Base-by-base conservation (phyloP, 2,329 filamentous ascomycete species). In the Talaromyces rugulosus region DNA sequence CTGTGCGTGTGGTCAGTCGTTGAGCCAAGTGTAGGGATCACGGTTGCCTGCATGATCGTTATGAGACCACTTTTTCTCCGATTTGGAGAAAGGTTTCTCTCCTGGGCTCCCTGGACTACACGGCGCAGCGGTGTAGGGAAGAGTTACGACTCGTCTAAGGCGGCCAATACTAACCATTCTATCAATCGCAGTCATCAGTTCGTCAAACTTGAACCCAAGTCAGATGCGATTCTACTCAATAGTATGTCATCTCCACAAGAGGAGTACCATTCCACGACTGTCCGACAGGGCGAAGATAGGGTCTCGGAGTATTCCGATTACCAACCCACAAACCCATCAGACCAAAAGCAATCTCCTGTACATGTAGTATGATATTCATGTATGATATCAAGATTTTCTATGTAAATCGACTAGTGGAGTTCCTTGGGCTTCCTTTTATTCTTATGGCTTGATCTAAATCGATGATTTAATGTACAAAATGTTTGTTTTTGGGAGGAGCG, bases 11-110 rank as follows among this genome's bases (percentile, higher is more conserved):
- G 56, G 56, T 58, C 56, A 12, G 44, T 58, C 3, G 56, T 58
- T 18, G 56, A 58, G 16, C 56, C 56, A 6, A 28, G 36, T 27
- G 28, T 58, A n/a, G 56, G 56, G n/a, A 47, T 58, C 34, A 58
- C 28, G 4, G 56, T 58, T 12, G 56, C 56, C n/a, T 58, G 56
- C n/a, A 58, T 58, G 56, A 40, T 58, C 14, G 56, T 58, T 28
- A 58, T 58, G 56, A 12, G 56, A 40, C 56, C 56, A 11, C 34
- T 58, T 30, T 58, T 58, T 18, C 23, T 31, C 9, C 36, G 36
- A 9, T 28, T 58, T 40, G 30, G 36, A 27, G 56, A 58, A 44
- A 58, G 40, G n/a, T 31, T 58, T n/a, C 28, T 47, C 12, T 58
- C 56, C 16, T 58, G 56, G 56, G 36, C n/a, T 14, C 56, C 56